Evolutionary conservation across 2,329 filamentous ascomycete species (phyloP).

Genomic region (Ceratocystis lukuohia): DNA sequence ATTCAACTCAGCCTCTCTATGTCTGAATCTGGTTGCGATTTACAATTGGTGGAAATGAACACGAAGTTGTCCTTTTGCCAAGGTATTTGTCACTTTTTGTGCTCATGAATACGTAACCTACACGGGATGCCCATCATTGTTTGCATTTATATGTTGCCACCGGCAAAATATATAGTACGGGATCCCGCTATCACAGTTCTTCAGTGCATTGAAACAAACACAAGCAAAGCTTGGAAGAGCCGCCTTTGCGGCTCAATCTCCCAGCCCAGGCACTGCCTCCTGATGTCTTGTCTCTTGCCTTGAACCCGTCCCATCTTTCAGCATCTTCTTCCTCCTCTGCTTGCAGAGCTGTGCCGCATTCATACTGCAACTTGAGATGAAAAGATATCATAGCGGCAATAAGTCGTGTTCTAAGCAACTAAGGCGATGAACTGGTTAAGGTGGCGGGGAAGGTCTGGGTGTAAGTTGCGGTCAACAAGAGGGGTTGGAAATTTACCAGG

Average conservation of each 20-base stretch:
- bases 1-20: background rate
- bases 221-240: background rate
- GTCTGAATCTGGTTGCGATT: background rate
- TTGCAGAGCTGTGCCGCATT: background rate
- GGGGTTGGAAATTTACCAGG: background rate
- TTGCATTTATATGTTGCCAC: no score
- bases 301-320: background rate
- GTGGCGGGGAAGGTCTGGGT: conserved; percentile 4
- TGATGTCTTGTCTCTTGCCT: background rate
- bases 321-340: background rate
- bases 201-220: background rate
- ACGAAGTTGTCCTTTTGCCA: background rate
- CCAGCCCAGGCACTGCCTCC: background rate
- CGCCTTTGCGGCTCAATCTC: background rate
- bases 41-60: background rate
- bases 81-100: background rate
- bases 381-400: background rate
- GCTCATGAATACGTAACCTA: background rate
- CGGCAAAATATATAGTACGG: no score
- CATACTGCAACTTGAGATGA: conserved; percentile 8
- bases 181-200: no score
- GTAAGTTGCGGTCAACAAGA: conserved; percentile 7
- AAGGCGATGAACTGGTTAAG: background rate
- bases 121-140: background rate
- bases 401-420: background rate